Base-by-base conservation (phyloP, 139 green algal genomes). In the Coelastrella sp. region DNA sequence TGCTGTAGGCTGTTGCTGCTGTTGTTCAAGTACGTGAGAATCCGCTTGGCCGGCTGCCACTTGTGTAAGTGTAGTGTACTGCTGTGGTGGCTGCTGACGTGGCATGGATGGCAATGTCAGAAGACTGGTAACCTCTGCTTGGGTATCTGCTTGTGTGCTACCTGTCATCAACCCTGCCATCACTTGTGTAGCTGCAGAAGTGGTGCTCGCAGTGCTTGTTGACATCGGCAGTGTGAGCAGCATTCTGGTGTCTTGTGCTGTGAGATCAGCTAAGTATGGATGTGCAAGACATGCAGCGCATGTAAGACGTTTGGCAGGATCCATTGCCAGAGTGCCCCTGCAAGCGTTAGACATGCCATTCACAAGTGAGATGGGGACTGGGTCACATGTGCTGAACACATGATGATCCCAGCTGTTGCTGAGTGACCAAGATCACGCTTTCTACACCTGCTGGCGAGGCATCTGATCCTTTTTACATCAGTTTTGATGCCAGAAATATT, bases 261-360 rank as follows among this genome's bases (percentile, higher is more conserved):
- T 72, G 34, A 94, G 85, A 3, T 50, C 62, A 32, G 86, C 83
- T 21, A 96, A 91, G 87, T 95, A 96, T 17, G 92, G 90, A 79
- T 96, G 93, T 25, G 64, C 35, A 38, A 94, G 86, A 67, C 81
- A 90, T 45, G 91, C 69, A 4, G 63, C 37, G 51, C 87, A 91
- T 1, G 82, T 92, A 15, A 90, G 78, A 11, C 92, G 86, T 59
- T 86, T 62, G 1, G 34, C n/a, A 7, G 92, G 89, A 34, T 95
- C 88, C 71, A 95, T 89, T 0, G 89, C 75, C 23, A 93, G 84
- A 32, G 93, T 67, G 40, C 53, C 89, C 72, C 88, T 92, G 88
- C 57, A 57, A n/a, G 59, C n/a, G n/a, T n/a, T n/a, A n/a, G 45
- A 57, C 11, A 57, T 57, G 1, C 45, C 11, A 23, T 57, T 13